phyloP scores from a whole-genome alignment of 192 early-diverging fungal genomes.

The Jimgerdemannia flammicorona region DNA sequence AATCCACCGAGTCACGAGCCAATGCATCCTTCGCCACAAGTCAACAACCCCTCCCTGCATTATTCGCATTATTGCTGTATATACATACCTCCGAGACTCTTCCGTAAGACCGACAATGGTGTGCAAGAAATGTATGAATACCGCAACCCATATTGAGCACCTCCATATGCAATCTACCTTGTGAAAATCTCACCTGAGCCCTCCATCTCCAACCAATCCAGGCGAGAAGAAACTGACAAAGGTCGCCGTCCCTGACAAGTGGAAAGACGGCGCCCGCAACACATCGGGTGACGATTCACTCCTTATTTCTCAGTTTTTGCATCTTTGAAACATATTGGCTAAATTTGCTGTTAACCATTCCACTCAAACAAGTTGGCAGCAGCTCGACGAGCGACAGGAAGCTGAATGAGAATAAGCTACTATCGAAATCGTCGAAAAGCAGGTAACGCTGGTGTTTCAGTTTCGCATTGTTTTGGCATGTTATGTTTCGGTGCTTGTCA shows the following conservation, averaged over 20 bases:
- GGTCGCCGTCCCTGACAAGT: conserved; percentile 58
- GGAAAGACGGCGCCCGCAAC: conserved; percentile 63
- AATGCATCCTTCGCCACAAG: no score
- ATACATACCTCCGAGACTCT: not conserved
- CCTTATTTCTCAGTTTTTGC: not conserved
- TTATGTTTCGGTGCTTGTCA: no score
- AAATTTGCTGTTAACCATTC: no score
- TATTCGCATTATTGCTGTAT: no score
- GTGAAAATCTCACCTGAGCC: not conserved
- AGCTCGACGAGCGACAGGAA: conserved; percentile 39
- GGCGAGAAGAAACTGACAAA: conserved; percentile 58
- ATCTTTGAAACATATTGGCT: no score
- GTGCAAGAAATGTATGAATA: conserved; percentile 36
- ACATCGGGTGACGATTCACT: conserved; percentile 24
- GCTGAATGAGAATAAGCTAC: conserved; percentile 56
- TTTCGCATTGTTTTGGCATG: no score
- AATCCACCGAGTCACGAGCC: no score
- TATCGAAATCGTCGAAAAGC: conserved; percentile 48
- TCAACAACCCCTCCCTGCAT: no score
- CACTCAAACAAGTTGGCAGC: not conserved
- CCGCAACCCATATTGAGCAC: no score
- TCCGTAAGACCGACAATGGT: conserved; percentile 30
- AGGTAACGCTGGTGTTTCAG: conserved; percentile 21
- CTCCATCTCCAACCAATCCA: not conserved
- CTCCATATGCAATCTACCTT: not conserved